Base-by-base conservation (phyloP, 345 rosid species). In the Zanthoxylum bungeanum region DNA sequence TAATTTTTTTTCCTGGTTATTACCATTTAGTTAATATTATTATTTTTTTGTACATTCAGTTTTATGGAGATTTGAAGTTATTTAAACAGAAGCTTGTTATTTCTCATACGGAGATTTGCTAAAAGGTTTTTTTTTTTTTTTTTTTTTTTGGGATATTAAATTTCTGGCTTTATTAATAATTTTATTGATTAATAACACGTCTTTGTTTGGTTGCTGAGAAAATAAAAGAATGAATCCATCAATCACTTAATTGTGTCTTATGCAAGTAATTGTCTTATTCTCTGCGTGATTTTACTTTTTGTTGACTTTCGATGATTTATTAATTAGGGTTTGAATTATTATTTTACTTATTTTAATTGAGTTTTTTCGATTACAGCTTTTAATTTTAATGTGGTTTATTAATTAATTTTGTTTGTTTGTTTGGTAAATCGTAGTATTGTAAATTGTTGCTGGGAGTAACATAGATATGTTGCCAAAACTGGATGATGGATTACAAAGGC, bases 391-490 rank as follows among this genome's bases (percentile, higher is more conserved):
- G 12, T 52, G 33, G 14, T 59, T 55, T 55, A 51, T 68, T 28
- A 19, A 11, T 55, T n/a, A n/a, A n/a, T n/a, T n/a, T 22, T 52
- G 7, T 46, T 36, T 28, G 2, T 50, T 22, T 50, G 6, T 37
- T 5, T 60, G 69, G 63, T 68, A 49, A 64, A 61, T 69, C 77
- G 67, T 66, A 73, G 73, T 51, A 72, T 61, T 37, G 66, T 79
- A 70, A 73, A 90, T 86, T 85, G 86, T 73, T 73, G 78, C 86
- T 78, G 82, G 78, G 75, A 81, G 86, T 72, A 76, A 84, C 83
- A 76, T 80, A 76, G 91, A 86, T 58, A 87, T 87, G 89, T 64
- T 84, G 73, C 80, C 86, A 21, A 80, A 74, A 62, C 49, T 81
- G 28, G 81, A 76, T 65, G 85, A 81, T 78, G 76, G 79, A 75